Conservation (phyloP, 2,329 filamentous ascomycete genomes). For the Amesomyces nigricolor region DNA sequence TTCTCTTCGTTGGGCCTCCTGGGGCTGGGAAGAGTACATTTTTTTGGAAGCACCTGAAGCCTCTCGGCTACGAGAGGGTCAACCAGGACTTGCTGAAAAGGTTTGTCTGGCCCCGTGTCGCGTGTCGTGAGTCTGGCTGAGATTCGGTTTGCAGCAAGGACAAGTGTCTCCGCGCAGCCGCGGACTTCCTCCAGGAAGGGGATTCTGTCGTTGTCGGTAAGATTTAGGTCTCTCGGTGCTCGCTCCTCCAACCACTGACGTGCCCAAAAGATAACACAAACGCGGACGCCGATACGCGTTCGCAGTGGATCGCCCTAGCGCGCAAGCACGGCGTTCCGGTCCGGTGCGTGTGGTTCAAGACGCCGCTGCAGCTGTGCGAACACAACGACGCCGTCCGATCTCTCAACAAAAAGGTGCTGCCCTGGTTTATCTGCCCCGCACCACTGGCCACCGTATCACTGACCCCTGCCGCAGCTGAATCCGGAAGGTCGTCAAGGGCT, state of each 20-base stretch:
- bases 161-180: slow-evolving; percentile 67
- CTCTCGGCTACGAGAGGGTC: slow-evolving; percentile 73
- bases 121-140: slow-evolving; percentile 18
- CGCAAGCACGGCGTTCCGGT: slow-evolving; percentile 65
- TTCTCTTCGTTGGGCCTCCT: slow-evolving; percentile 83
- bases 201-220: slow-evolving; percentile 71
- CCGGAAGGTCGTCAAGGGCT: slow-evolving; percentile 71
- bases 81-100: slow-evolving; percentile 88
- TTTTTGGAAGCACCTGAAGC: slow-evolving; percentile 71
- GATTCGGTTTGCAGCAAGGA: slow-evolving; percentile 38
- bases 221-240: slow-evolving; percentile 29
- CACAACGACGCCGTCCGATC: slow-evolving; percentile 86
- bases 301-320: slow-evolving; percentile 73
- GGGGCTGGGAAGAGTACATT: slow-evolving; percentile 90
- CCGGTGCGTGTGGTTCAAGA: slow-evolving; percentile 80
- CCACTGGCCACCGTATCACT: not conserved
- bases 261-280: slow-evolving; percentile 81
- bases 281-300: slow-evolving; percentile 68
- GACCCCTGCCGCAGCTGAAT: slow-evolving; percentile 55
- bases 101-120: slow-evolving; percentile 35
- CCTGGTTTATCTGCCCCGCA: not conserved
- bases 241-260: not conserved
- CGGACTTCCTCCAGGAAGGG: slow-evolving; percentile 56
- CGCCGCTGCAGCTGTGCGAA: slow-evolving; percentile 61
- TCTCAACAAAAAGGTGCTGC: slow-evolving; percentile 45